A percentile compares a stretch with the other conserved stretches of the same genome.
Conservation (phyloP, 768 basidiomycete species). For the Mycena polygramma region DNA sequence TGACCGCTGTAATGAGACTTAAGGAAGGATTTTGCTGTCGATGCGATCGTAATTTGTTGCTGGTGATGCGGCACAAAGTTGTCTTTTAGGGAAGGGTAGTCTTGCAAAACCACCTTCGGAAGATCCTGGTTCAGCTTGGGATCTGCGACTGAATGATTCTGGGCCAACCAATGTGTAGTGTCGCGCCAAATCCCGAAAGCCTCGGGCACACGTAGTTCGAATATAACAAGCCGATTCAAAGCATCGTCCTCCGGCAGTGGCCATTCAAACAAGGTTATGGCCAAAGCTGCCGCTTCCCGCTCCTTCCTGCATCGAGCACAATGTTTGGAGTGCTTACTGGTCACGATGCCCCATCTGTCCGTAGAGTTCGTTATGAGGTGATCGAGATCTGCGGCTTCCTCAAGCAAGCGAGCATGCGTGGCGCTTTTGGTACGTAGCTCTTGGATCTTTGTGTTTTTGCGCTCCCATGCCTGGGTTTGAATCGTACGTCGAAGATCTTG, state of each 20-base stretch:
- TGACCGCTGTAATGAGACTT: constrained; percentile 47
- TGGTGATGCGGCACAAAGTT: constrained; percentile 2
- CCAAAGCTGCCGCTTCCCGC: constrained; percentile 33
- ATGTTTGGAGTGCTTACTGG: constrained; percentile 34
- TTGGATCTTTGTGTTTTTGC: constrained; percentile 38
- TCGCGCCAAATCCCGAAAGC: constrained; percentile 60
- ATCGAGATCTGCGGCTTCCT: constrained; percentile 10
- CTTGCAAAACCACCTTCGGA: not conserved
- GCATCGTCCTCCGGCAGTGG: constrained; percentile 51
- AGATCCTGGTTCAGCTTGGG: no score
- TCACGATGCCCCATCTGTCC: not conserved
- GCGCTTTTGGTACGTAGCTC: constrained; percentile 45
- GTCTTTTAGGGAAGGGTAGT: constrained; percentile 22
- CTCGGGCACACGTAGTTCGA: constrained; percentile 57
- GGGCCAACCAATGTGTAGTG: constrained; percentile 46
- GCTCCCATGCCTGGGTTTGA: constrained; percentile 39
- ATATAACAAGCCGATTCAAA: constrained; percentile 49
- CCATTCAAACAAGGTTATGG: constrained; percentile 59
- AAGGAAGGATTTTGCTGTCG: constrained; percentile 48
- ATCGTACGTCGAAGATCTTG: constrained; percentile 45
- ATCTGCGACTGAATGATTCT: not conserved
- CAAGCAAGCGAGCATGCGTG: constrained; percentile 37
- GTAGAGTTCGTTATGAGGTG: constrained; percentile 24
- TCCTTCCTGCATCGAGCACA: constrained; percentile 44
- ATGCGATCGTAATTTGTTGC: constrained; percentile 52